These are phyloP conservation scores for Amaranthus palmeri DNA, from an alignment of 148 eudicot species.

Conservation along the genomic window DNA sequence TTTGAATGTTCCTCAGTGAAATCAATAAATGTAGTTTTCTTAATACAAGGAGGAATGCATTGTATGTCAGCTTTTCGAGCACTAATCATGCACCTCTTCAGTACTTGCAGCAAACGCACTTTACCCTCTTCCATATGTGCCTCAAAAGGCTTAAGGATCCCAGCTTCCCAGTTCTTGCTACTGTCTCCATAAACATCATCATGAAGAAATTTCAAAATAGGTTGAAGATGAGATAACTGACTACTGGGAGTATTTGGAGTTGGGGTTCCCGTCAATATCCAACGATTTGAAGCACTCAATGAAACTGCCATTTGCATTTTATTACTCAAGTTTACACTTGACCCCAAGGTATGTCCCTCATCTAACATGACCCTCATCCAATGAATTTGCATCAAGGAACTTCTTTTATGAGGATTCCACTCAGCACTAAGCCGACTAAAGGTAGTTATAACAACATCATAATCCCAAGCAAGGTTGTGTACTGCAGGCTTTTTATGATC, in stretches of 20 bases:
- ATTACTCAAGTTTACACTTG: conserved; percentile 82
- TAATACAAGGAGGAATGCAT: conserved; percentile 84
- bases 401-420: conserved; percentile 73
- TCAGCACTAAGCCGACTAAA: conserved; percentile 85
- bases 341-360: conserved; percentile 98
- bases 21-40: conserved; percentile 55
- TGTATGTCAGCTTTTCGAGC: conserved; percentile 81
- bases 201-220: conserved; percentile 80
- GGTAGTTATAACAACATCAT: conserved; percentile 90
- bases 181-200: conserved; percentile 83
- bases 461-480: conserved; percentile 92
- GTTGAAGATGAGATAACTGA: conserved; percentile 79
- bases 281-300: conserved; percentile 72
- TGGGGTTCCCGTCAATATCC: conserved; percentile 96
- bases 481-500: conserved; percentile 70
- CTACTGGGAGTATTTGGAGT: conserved; percentile 92
- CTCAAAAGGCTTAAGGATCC: conserved; percentile 83
- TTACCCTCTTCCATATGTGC: conserved; percentile 92
- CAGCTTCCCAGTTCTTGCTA: conserved; percentile 80
- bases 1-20: conserved; percentile 79
- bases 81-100: conserved; percentile 92
- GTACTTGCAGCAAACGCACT: conserved; percentile 66
- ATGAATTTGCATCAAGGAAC: conserved; percentile 82
- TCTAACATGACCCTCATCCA: conserved; percentile 89
- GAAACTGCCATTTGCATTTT: conserved; percentile 84